Evolutionary conservation across 495 filamentous ascomycete species (phyloP), one percentile per base, ranked within the genome.

Genomic region (Xylaria venustula): DNA sequence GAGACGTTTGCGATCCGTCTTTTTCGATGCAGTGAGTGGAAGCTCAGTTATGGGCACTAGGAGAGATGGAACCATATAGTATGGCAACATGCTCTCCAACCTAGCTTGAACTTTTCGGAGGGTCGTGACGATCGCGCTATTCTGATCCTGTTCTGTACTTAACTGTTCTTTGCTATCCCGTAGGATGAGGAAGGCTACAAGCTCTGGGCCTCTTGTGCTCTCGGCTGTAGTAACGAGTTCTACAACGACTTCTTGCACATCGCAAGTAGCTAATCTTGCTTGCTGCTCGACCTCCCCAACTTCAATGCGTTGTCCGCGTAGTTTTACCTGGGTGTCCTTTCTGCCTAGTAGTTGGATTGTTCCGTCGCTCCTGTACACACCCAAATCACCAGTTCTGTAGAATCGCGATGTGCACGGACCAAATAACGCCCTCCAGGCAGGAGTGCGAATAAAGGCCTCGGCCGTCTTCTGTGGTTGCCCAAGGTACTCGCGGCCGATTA

Each of bases 11-110:
- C 82, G 71, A 60, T 87, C 80, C 14, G 83, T 64, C 64, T 87
- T 87, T 4, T 79, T 78, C 1, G 82, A 84, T 2, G 74, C 71
- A 0, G 81, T 75, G 7, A 83, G 59, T 0, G 85, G 84, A 53
- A 87, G 69, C 7, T 68, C 58, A 40, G 79, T 68, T 3, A 85
- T 72, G 32, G 78, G 77, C 2, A 86, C 48, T 67, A 80, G 85
- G 19, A 83, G 57, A 2, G 72, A 62, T 2, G 83, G 85, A 7
- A 86, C 73, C 84, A 87, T 87, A 61, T 85, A 85, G 34, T 68
- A 67, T 1, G 81, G 80, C 3, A 68, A 15, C 3, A 56, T 37
- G 30, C 40, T 46, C 17, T 37, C 34, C 23, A 54, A 36, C 74
- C 41, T 65, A 32, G 46, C 23, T 52, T 17, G n/a, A n/a, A 46